Conservation (phyloP, 148 eudicot species). For the Dianthus caryophyllus region DNA sequence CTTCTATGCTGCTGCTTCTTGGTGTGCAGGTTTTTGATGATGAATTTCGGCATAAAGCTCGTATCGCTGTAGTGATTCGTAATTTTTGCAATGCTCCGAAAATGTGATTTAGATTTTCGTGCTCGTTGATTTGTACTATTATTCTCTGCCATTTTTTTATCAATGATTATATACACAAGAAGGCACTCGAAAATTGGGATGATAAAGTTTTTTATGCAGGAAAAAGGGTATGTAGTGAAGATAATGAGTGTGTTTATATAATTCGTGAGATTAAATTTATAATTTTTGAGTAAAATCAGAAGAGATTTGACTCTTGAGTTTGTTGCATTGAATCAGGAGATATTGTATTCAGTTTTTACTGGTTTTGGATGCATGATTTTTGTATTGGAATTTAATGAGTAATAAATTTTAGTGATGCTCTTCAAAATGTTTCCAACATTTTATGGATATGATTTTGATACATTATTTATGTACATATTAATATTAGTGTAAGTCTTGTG, state of each 20-base stretch:
- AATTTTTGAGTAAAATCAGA: constrained; percentile 11
- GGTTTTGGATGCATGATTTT: constrained; percentile 7
- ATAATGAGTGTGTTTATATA: constrained; percentile 13
- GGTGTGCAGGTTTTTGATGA: constrained; percentile 29
- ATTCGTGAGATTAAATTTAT: too few species aligned
- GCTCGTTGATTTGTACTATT: background rate
- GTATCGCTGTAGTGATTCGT: constrained; percentile 14
- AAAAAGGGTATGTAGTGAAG: constrained; percentile 18
- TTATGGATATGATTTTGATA: background rate
- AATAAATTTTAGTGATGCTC: background rate
- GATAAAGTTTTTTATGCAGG: background rate
- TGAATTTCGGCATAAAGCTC: constrained; percentile 32
- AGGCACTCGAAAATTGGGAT: background rate
- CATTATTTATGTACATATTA: background rate
- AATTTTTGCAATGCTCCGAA: constrained; percentile 17
- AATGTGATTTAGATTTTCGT: constrained; percentile 9
- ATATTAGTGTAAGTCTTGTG: too few species aligned
- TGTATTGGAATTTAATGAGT: constrained; percentile 10
- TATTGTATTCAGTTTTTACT: background rate
- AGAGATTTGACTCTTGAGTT: constrained; percentile 18
- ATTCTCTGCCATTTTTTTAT: constrained; percentile 11
- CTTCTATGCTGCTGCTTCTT: constrained; percentile 21
- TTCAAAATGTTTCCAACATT: background rate
- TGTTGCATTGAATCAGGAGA: constrained; percentile 13
- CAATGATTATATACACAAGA: background rate